phyloP scores from a whole-genome alignment of 331 rosid species.

The Pyracantha coccinea region DNA sequence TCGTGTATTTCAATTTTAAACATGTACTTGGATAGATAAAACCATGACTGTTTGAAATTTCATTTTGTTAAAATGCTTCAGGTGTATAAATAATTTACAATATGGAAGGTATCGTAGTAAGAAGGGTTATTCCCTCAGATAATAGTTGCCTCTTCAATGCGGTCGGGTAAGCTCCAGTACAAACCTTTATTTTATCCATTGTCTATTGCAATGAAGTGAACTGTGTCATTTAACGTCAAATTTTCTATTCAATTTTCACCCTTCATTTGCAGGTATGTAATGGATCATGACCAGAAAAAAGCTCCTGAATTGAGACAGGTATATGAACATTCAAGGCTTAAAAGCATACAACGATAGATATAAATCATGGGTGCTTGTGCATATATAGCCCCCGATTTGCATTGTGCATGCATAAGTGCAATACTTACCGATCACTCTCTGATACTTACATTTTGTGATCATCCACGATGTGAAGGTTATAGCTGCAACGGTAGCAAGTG shows the following conservation, averaged over 20 bases:
- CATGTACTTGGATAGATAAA: no score
- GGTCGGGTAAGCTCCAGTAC: constrained; percentile 57
- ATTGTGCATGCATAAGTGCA: background rate
- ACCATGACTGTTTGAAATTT: background rate
- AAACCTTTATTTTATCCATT: background rate
- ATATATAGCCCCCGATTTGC: background rate
- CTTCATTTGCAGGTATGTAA: constrained; percentile 55
- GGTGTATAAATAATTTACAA: constrained; percentile 17
- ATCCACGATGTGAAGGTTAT: constrained; percentile 46
- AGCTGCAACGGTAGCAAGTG: constrained; percentile 89
- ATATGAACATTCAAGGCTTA: background rate
- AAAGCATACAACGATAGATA: background rate
- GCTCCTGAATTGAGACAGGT: constrained; percentile 89
- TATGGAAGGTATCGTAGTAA: constrained; percentile 75
- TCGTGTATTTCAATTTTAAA: background rate
- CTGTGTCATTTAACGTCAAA: background rate
- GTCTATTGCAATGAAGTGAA: background rate
- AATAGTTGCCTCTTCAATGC: constrained; percentile 97
- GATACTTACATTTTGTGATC: background rate
- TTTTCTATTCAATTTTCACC: background rate
- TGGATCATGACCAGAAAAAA: constrained; percentile 76
- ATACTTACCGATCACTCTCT: background rate
- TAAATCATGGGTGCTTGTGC: background rate
- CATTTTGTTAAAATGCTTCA: constrained; percentile 5
- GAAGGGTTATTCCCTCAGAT: constrained; percentile 97